Evolutionary conservation across 768 basidiomycete species (phyloP).

Genomic region (Termitomyces heimii): DNA sequence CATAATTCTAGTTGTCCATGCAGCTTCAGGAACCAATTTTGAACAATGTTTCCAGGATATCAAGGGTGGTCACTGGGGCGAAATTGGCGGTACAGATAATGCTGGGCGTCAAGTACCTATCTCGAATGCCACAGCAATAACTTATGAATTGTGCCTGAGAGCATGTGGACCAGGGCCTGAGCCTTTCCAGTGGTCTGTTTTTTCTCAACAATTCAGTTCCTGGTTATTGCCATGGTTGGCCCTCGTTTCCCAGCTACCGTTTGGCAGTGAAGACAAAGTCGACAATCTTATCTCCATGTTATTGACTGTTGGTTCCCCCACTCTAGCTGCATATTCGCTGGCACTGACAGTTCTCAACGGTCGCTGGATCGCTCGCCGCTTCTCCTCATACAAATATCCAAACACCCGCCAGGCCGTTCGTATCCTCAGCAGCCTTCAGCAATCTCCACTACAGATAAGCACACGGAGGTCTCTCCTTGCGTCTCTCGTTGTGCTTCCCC

Average conservation of each 20-base stretch:
- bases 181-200: constrained; percentile 24
- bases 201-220: constrained; percentile 32
- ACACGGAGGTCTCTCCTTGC: constrained; percentile 23
- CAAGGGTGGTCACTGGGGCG: constrained; percentile 8
- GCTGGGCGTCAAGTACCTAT: constrained; percentile 18
- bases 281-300: constrained; percentile 37
- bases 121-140: constrained; percentile 20
- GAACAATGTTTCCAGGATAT: constrained; percentile 16
- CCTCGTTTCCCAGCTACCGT: constrained; percentile 43
- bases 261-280: constrained; percentile 30
- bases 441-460: constrained; percentile 29
- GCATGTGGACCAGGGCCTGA: constrained; percentile 21
- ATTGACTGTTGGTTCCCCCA: constrained; percentile 38
- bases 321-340: constrained; percentile 39
- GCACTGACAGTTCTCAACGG: constrained; percentile 35
- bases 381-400: constrained; percentile 23
- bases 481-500: constrained; percentile 34
- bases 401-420: constrained; percentile 24
- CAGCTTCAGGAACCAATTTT: constrained; percentile 12
- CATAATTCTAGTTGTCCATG: background rate
- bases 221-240: constrained; percentile 48
- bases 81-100: constrained; percentile 20
- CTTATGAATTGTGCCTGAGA: constrained; percentile 21
- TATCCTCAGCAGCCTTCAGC: constrained; percentile 34
- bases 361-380: constrained; percentile 33